Percentiles rank a stretch among this genome's conserved stretches.
Conservation (phyloP, 768 basidiomycete species). For the Pleurotus djamor region DNA sequence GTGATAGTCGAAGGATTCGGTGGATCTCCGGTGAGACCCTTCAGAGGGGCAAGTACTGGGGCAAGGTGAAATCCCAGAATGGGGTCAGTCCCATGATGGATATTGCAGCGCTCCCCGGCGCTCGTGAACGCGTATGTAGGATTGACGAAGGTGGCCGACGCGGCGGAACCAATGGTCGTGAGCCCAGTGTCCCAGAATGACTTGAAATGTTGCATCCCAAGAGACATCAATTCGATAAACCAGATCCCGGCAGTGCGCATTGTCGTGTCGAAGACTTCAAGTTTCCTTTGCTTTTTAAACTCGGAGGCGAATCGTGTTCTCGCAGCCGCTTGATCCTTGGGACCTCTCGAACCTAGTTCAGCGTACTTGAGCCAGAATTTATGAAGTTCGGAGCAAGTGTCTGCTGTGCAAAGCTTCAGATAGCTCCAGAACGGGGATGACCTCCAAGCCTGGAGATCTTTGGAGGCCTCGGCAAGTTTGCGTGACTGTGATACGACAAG, state of each 20-base stretch:
- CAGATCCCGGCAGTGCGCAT: constrained; percentile 37
- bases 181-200: constrained; percentile 43
- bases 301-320: constrained; percentile 17
- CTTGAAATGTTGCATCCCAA: constrained; percentile 18
- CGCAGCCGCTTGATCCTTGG: constrained; percentile 16
- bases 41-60: constrained; percentile 19
- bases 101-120: constrained; percentile 31
- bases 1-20: constrained; percentile 7
- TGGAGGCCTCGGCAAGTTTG: constrained; percentile 30
- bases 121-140: constrained; percentile 44
- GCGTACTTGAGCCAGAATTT: constrained; percentile 36
- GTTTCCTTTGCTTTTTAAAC: constrained; percentile 12
- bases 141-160: constrained; percentile 30
- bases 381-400: constrained; percentile 35
- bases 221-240: constrained; percentile 9
- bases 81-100: constrained; percentile 46
- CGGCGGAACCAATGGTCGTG: constrained; percentile 17
- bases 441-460: constrained; percentile 34
- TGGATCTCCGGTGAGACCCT: constrained; percentile 3
- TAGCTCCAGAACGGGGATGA: constrained; percentile 31
- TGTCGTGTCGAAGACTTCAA: constrained; percentile 2
- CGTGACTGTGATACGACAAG: constrained; percentile 35
- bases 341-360: constrained; percentile 20
- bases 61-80: constrained; percentile 39
- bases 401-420: constrained; percentile 32